Evolutionary conservation across 2,329 filamentous ascomycete genomes (phyloP), one percentile per base, ranked within the genome.

Genomic region (Penicillium sp.): DNA sequence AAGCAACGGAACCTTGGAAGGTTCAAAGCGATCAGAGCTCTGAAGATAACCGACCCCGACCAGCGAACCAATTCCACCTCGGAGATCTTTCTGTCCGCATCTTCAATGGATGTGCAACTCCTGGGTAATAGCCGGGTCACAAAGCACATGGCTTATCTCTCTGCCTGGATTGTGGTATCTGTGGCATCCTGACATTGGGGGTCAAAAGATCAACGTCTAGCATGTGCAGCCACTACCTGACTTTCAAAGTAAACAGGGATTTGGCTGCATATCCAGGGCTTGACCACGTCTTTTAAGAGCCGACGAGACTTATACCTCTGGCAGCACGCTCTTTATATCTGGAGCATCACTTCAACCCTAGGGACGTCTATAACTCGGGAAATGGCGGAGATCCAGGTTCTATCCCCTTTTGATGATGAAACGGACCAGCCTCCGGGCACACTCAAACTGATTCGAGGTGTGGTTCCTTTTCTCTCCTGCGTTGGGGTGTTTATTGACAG

Each of bases 381-480:
- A 24, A 61, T 62, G 59, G 52, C 45, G 9, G 17, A 49, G 12
- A 37, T 42, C 39, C 31, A 32, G n/a, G 22, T 28, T 21, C 17
- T 28, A 12, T 32, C 50, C 0, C 43, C 44, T 17, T 38, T 38
- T 35, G 39, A 40, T 26, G 37, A 47, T 7, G 53, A 54, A 7
- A 24, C 19, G 15, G 35, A 49, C 21, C 42, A 55, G 1, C 56
- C 59, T 17, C 62, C 63, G 1, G 63, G 62, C 3, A 64, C 61
- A 1, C 61, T 64, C 46, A 54, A 53, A 15, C 41, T 64, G 8
- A 58, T 65, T 44, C 52, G 48, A 43, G 58, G 63, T 60, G 50
- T 3, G 31, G 2, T 3, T 10, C 6, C 19, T 42, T 21, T 6
- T 22, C 5, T 19, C 19, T 5, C 6, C n/a, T 28, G 7, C 4